These are phyloP conservation scores for Daldinia loculata DNA, from an alignment of 495 filamentous ascomycete species.

Conservation along the genomic window DNA sequence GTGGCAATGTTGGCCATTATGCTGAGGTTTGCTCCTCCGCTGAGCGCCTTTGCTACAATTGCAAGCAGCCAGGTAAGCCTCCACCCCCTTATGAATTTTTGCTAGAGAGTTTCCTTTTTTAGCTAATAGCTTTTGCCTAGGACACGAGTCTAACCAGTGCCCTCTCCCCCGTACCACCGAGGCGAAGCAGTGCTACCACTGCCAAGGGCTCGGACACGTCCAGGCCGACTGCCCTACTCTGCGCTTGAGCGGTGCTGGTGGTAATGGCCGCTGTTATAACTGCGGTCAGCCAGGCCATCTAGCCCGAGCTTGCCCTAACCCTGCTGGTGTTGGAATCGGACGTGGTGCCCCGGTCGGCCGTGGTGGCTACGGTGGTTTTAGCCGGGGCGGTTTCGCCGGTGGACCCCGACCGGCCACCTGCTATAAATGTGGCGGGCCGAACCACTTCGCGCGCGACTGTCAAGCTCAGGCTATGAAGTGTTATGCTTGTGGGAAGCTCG, in stretches of 20 bases:
- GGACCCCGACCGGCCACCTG: constrained; percentile 87
- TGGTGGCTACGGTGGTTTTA: constrained; percentile 73
- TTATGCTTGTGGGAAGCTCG: constrained; percentile 98
- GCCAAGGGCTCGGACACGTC: constrained; percentile 97
- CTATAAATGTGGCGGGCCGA: constrained; percentile 99
- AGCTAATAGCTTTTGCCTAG: constrained; percentile 54
- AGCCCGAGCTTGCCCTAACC: constrained; percentile 84
- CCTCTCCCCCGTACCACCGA: constrained; percentile 96
- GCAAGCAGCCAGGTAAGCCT: constrained; percentile 87
- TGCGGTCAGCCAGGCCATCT: constrained; percentile 93
- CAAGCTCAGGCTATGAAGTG: constrained; percentile 99
- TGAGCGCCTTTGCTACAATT: constrained; percentile 99
- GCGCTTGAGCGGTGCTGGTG: constrained; percentile 80
- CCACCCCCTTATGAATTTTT: constrained; percentile 11
- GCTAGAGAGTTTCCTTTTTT: constrained; percentile 22
- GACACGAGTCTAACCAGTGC: constrained; percentile 97
- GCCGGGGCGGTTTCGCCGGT: constrained; percentile 72
- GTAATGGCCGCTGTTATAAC: constrained; percentile 91
- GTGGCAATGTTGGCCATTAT: constrained; percentile 98
- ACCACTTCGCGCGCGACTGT: constrained; percentile 98
- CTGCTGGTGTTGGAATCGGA: constrained; percentile 64
- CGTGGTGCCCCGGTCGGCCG: constrained; percentile 71
- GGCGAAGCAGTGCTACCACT: constrained; percentile 99
- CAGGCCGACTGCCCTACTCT: constrained; percentile 99
- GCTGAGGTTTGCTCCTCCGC: constrained; percentile 97